phyloP scores from a whole-genome alignment of 2,329 filamentous ascomycete species.

The Aspergillus carbonarius region DNA sequence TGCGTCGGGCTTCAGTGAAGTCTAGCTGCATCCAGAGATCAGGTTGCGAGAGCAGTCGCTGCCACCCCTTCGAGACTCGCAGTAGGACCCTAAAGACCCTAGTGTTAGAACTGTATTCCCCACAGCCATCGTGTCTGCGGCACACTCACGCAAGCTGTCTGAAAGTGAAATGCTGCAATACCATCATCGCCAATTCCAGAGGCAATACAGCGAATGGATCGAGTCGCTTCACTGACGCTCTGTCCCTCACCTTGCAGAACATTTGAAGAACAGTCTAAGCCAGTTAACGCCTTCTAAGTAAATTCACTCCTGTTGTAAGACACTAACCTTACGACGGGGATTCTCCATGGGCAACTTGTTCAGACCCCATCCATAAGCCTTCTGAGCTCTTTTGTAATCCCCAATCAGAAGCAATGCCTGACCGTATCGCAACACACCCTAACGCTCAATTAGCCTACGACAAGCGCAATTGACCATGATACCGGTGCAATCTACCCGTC shows the following conservation, averaged over 20 bases:
- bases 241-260: constrained; percentile 47
- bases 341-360: constrained; percentile 49
- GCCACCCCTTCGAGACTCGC: constrained; percentile 58
- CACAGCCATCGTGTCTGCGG: too few species aligned
- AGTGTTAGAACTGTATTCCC: too few species aligned
- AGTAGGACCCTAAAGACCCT: constrained; percentile 36
- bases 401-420: constrained; percentile 48
- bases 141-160: constrained; percentile 42
- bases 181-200: constrained; percentile 53
- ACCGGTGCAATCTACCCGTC: constrained; percentile 40
- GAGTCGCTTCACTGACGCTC: constrained; percentile 26
- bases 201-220: constrained; percentile 57
- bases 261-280: constrained; percentile 37
- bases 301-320: too few species aligned
- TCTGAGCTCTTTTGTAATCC: constrained; percentile 54
- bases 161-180: constrained; percentile 55
- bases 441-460: constrained; percentile 8
- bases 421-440: constrained; percentile 55
- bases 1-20: constrained; percentile 46
- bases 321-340: constrained; percentile 37
- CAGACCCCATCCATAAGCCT: constrained; percentile 60
- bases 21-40: constrained; percentile 56
- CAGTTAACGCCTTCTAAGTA: too few species aligned
- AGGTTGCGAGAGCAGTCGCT: constrained; percentile 49
- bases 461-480: not conserved